Conservation (phyloP, 441 rosid species). For the Dalechampia spathulata region DNA sequence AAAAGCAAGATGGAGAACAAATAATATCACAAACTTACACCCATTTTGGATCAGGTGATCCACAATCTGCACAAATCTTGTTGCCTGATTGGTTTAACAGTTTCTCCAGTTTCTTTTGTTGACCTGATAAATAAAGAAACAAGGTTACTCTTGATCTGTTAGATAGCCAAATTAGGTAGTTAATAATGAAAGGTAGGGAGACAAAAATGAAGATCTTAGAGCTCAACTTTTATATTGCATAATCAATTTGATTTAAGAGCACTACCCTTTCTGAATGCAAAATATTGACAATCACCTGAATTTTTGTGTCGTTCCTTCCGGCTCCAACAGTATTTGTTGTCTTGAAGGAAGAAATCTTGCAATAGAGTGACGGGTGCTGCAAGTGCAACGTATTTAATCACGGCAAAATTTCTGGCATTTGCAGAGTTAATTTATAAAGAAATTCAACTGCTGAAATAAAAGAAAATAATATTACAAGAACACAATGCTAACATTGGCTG, state of each 20-base stretch:
- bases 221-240: no score
- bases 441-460: not conserved
- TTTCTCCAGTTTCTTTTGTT: slow-evolving; percentile 53
- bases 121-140: slow-evolving; percentile 34
- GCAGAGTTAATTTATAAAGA: not conserved
- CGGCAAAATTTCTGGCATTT: not conserved
- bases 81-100: slow-evolving; percentile 51
- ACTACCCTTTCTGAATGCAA: not conserved
- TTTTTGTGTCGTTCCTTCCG: slow-evolving; percentile 15
- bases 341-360: slow-evolving; percentile 44
- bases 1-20: not conserved
- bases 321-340: slow-evolving; percentile 7
- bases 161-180: not conserved
- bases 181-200: not conserved
- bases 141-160: not conserved
- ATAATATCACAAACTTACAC: slow-evolving; percentile 50
- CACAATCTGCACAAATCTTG: slow-evolving; percentile 87
- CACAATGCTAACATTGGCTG: not conserved
- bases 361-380: slow-evolving; percentile 41
- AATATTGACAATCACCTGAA: slow-evolving; percentile 32
- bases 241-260: not conserved
- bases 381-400: slow-evolving; percentile 13
- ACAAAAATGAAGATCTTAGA: no score
- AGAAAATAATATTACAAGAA: not conserved
- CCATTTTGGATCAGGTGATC: slow-evolving; percentile 96